Evolutionary conservation across 805 yeast species (phyloP).

Genomic region (Myxozyma melibiosi): DNA sequence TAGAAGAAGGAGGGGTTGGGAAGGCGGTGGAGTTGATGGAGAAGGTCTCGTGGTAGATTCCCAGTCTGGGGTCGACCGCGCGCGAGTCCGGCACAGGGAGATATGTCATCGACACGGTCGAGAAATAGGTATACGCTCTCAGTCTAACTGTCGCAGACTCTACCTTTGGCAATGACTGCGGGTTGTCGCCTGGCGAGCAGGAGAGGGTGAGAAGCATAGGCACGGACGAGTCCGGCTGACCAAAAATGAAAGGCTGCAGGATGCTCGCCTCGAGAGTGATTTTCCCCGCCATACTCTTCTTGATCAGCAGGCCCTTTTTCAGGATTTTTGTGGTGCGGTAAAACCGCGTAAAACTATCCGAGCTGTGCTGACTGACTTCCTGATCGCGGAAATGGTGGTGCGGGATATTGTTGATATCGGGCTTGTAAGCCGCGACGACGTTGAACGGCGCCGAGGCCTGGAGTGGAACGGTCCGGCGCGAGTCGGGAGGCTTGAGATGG

Average conservation of each 20-base stretch:
- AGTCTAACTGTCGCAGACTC: slow-evolving; percentile 21
- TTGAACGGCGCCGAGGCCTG: slow-evolving; percentile 1
- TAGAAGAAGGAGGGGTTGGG: neutral
- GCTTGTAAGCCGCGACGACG: slow-evolving; percentile 20
- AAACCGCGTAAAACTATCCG: slow-evolving; percentile 22
- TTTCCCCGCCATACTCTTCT: slow-evolving; percentile 2
- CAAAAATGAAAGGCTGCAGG: slow-evolving; percentile 16
- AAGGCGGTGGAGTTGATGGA: slow-evolving; percentile 8
- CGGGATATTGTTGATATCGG: slow-evolving; percentile 13
- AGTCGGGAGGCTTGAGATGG: neutral
- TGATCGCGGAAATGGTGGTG: slow-evolving; percentile 13
- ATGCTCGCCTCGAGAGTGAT: slow-evolving; percentile 20
- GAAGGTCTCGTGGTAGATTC: slow-evolving; percentile 14
- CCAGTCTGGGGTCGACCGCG: slow-evolving; percentile 16
- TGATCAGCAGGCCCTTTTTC: slow-evolving; percentile 9
- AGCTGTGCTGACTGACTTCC: slow-evolving; percentile 4
- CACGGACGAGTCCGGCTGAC: neutral
- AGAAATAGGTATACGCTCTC: slow-evolving; percentile 17
- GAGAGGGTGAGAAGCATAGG: slow-evolving; percentile 21
- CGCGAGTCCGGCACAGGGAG: slow-evolving; percentile 24
- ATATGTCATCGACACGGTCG: slow-evolving; percentile 13
- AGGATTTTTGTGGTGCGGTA: slow-evolving; percentile 16
- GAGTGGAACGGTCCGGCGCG: slow-evolving; percentile 1
- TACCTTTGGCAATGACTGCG: slow-evolving; percentile 11
- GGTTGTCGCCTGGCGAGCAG: slow-evolving; percentile 1